Evolutionary conservation across 805 yeast genomes (phyloP).

Genomic region (Kodamaea leandrae): DNA sequence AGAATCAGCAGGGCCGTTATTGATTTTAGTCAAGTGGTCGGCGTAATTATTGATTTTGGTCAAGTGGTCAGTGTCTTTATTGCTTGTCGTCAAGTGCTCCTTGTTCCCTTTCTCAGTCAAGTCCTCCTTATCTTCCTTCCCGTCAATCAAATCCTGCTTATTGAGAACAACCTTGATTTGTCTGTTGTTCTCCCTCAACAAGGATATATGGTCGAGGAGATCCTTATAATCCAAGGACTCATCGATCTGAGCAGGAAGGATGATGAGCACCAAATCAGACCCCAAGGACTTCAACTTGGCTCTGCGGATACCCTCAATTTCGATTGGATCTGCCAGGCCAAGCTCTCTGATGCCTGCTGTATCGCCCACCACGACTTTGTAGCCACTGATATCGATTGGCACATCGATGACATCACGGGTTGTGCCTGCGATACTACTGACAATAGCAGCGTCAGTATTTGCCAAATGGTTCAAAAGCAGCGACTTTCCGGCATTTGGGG

Average conservation of each 20-base stretch:
- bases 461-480: conserved; percentile 77
- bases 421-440: conserved; percentile 89
- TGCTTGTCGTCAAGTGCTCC: too few species aligned
- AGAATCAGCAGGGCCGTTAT: neutral
- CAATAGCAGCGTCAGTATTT: conserved; percentile 81
- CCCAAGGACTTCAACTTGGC: conserved; percentile 59
- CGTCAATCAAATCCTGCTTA: conserved; percentile 51
- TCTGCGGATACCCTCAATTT: conserved; percentile 74
- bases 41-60: neutral
- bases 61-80: too few species aligned
- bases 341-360: conserved; percentile 83
- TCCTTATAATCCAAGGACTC: conserved; percentile 24
- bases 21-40: too few species aligned
- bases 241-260: conserved; percentile 47
- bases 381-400: conserved; percentile 78
- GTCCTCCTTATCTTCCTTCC: conserved; percentile 15
- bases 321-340: conserved; percentile 54
- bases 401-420: conserved; percentile 87
- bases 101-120: too few species aligned
- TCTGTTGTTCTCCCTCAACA: conserved; percentile 26
- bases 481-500: conserved; percentile 96
- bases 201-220: conserved; percentile 37
- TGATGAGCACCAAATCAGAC: conserved; percentile 69
- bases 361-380: conserved; percentile 79
- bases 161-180: conserved; percentile 51